Evolutionary conservation across 768 basidiomycete species (phyloP), one percentile per base, ranked within the genome.

Genomic region (Mycena albidolilacea): DNA sequence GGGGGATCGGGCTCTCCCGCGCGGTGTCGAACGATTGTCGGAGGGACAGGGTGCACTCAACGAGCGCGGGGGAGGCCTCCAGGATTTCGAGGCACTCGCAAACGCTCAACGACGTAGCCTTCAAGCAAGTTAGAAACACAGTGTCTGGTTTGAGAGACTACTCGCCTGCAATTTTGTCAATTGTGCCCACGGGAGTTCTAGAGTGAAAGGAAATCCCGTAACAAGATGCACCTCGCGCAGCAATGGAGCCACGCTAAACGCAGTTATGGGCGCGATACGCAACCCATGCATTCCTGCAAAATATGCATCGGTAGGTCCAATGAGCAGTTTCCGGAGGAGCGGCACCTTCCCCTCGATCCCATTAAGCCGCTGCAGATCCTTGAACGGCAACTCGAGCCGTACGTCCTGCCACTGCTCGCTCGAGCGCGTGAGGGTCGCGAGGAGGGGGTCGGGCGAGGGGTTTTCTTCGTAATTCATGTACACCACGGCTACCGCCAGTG

Each of bases 201-300:
- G 41, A n/a, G 65, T 64, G 54, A 72, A 72, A 2, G 71, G 71
- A 50, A 67, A 72, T 35, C 71, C 71, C 8, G 71, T 72, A 37
- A 72, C 66, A 37, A 72, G 71, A 55, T 64, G 71, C 35, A 72
- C 71, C 54, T 72, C 71, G 65, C 71, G 71, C 43, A 72, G 66
- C 37, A 38, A 55, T 5, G 71, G 71, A 8, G 71, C 65, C 15
- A 46, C 44, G 55, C 71, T 72, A 54, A 72, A 72, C 17, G 71
- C 71, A 5, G 71, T 72, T 0, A 72, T 72, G 54, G 71, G 71
- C 7, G 66, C 23, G 14, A 64, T 50, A 39, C 60, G 71, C 71
- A 67, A 12, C 30, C 71, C 71, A 44, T 67, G 65, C 66, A 67
- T 58, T 39, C 71, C 71, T 0, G 60, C 66, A 35, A 61, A 58